Base-by-base conservation (phyloP, 768 basidiomycete genomes). In the Tremella fuciformis region DNA sequence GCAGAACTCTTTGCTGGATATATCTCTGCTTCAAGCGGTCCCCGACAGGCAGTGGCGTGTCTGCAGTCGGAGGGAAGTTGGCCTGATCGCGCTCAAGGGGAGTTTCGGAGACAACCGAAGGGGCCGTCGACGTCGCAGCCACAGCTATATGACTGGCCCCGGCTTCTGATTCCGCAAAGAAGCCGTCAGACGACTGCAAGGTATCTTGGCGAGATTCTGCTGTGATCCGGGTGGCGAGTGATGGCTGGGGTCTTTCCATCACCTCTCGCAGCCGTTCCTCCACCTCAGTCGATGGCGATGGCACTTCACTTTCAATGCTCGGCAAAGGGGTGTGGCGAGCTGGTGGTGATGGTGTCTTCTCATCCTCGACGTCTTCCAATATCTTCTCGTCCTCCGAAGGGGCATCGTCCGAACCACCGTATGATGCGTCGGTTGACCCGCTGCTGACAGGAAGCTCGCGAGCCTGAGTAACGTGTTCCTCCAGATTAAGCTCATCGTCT, bases 21-120 rank as follows among this genome's bases (percentile, higher is more conserved):
- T 91, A 89, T 49, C 83, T 80, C 57, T 81, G 81, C 77, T 98
- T 99, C 60, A 96, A 80, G 61, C 81, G 79, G 68, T 93, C 90
- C 0, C 93, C 93, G 9, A 78, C 70, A 7, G 79, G 66, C 1
- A 76, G 62, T 15, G 49, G 42, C 29, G 65, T 38, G 47, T 63
- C 24, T 15, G 42, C 11, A 16, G 22, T 48, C 21, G 26, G 19
- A 2, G 25, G 40, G 15, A 16, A 29, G 13, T n/a, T 11, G 25
- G 26, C 39, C 13, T 40, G 19, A 19, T 51, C 46, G 29, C 42
- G 19, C 9, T 56, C 50, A 26, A 22, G 50, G 7, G 18, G n/a
- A 42, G 38, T 42, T n/a, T 58, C 60, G 21, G 68, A 65, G 18
- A 56, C 48, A 41, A 65, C 57, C 2, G 70, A 65, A 1, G 66